Percentiles rank a stretch among this genome's conserved stretches.
phyloP scores from a whole-genome alignment of 2,329 filamentous ascomycete genomes.

The Dothiorella sarmentorum region DNA sequence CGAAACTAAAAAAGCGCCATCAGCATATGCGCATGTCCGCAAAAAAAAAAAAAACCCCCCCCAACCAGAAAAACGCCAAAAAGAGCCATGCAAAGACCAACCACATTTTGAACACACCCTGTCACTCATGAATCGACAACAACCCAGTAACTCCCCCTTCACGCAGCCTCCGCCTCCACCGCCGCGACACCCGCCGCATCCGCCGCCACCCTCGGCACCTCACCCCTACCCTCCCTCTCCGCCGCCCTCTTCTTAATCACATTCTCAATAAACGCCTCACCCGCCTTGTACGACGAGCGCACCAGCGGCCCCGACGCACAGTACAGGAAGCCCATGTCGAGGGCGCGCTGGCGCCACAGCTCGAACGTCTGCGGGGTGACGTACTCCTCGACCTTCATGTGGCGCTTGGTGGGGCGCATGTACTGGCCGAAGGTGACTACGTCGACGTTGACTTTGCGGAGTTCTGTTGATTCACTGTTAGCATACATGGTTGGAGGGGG shows the following conservation, averaged over 20 bases:
- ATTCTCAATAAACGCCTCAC: constrained; percentile 98
- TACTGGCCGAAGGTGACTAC: constrained; percentile 99
- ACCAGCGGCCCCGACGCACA: constrained; percentile 92
- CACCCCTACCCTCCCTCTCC: constrained; percentile 24
- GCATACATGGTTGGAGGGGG: background rate
- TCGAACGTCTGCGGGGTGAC: constrained; percentile 90
- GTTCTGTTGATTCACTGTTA: constrained; percentile 49
- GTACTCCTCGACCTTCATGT: constrained; percentile 96
- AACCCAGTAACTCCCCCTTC: background rate
- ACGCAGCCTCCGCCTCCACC: background rate
- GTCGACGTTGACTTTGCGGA: constrained; percentile 78
- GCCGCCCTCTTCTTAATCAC: constrained; percentile 77
- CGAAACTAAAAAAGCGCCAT: too few relatives aligned
- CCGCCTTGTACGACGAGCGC: constrained; percentile 93
- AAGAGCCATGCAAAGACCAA: too few relatives aligned
- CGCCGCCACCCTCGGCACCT: background rate
- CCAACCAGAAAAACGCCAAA: too few relatives aligned
- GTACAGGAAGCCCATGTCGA: constrained; percentile 96
- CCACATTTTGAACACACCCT: too few relatives aligned
- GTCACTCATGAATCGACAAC: too few relatives aligned
- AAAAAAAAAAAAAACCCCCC: too few relatives aligned
- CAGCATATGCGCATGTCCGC: too few relatives aligned
- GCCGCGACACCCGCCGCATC: background rate
- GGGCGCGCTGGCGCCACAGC: constrained; percentile 80
- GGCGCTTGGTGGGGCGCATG: constrained; percentile 97